These are phyloP conservation scores for Rossbeevera mucosa DNA, from an alignment of 768 basidiomycete genomes.

Conservation along the genomic window DNA sequence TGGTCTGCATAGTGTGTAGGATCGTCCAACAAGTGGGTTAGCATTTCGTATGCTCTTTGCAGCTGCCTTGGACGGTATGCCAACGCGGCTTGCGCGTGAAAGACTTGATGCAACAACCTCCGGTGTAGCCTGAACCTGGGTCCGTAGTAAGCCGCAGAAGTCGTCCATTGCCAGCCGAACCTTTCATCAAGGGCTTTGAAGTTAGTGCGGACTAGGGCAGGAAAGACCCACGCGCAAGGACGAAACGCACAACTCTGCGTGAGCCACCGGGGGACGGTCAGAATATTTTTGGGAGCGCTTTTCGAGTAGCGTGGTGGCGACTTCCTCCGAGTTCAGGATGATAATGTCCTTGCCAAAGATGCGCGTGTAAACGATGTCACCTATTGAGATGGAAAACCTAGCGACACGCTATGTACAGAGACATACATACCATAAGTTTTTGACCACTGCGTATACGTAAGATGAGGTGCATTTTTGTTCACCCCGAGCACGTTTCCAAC, in stretches of 20 bases:
- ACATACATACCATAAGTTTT: slow-evolving; percentile 15
- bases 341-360: slow-evolving; percentile 45
- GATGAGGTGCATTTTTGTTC: slow-evolving; percentile 5
- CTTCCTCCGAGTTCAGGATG: slow-evolving; percentile 45
- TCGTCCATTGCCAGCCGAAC: background rate
- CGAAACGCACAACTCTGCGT: slow-evolving; percentile 1
- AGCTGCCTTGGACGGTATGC: background rate
- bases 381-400: background rate
- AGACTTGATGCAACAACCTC: background rate
- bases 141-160: background rate
- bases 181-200: background rate
- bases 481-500: slow-evolving; percentile 13
- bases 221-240: background rate
- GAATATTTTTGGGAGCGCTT: slow-evolving; percentile 51
- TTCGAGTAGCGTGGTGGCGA: slow-evolving; percentile 47
- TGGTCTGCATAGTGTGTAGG: background rate
- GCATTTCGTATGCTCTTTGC: background rate
- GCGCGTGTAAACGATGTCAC: background rate
- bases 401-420: background rate
- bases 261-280: slow-evolving; percentile 6
- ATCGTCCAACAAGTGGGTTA: background rate
- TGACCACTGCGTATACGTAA: slow-evolving; percentile 17
- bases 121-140: background rate
- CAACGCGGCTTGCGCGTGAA: background rate
- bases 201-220: background rate